phyloP scores from a whole-genome alignment of 2,329 filamentous ascomycete genomes.

The Trichoderma polysporum region DNA sequence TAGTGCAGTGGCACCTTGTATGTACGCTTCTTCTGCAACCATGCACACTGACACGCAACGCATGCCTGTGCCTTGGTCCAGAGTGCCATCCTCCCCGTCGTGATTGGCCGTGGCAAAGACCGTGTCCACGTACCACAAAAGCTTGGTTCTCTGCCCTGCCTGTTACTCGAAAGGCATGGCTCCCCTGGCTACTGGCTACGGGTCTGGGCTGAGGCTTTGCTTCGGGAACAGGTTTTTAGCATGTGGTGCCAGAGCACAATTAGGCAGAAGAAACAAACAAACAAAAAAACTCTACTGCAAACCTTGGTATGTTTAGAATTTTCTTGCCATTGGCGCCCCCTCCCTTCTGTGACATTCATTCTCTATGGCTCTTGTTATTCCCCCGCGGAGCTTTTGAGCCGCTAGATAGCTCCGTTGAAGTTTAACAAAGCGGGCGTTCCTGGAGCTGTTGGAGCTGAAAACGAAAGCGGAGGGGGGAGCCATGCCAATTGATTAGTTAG shows the following conservation, averaged over 20 bases:
- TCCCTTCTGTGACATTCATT: not conserved
- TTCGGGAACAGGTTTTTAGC: not conserved
- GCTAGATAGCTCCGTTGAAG: constrained; percentile 11
- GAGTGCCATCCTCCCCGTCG: not conserved
- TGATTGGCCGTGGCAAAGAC: not conserved
- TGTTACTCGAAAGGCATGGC: not conserved
- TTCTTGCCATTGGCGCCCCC: not conserved
- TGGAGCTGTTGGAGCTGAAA: constrained; percentile 8
- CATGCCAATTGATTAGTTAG: not conserved
- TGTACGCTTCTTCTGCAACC: not conserved
- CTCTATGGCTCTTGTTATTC: not conserved
- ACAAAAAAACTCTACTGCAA: not conserved
- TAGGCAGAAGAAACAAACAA: not conserved
- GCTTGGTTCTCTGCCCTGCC: not conserved
- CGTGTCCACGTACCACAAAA: constrained; percentile 4
- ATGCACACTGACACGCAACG: not conserved
- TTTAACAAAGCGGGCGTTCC: constrained; percentile 15
- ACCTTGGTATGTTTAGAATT: not conserved
- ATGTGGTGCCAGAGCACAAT: not conserved
- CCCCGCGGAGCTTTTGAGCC: constrained; percentile 4
- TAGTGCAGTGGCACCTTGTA: not conserved
- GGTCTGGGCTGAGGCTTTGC: not conserved
- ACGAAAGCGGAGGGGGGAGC: not conserved
- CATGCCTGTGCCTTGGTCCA: constrained; percentile 11
- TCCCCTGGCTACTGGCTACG: not conserved